phyloP scores from a whole-genome alignment of 2,329 filamentous ascomycete species.

The Lojkania enalia region DNA sequence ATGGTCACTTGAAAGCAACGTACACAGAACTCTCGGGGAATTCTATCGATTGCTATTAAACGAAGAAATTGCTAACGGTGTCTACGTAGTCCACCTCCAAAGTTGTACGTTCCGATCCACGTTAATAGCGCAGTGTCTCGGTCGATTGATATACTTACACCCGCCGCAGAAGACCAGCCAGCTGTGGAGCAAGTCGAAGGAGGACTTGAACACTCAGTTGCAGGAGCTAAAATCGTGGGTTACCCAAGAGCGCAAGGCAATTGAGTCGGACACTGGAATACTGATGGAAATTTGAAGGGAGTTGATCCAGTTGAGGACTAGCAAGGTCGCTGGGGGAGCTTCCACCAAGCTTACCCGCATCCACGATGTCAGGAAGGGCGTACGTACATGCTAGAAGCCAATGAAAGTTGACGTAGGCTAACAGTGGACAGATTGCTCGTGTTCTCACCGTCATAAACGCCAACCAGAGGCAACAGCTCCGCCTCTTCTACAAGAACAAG shows the following conservation, averaged over 20 bases:
- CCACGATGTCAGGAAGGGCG: slow-evolving; percentile 97
- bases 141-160: slow-evolving; percentile 46
- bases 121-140: slow-evolving; percentile 3
- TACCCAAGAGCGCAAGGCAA: slow-evolving; percentile 9
- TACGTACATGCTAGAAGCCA: slow-evolving; percentile 2
- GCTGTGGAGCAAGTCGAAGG: slow-evolving; percentile 99
- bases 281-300: slow-evolving; percentile 58
- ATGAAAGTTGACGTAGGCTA: not conserved
- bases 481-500: slow-evolving; percentile 99
- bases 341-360: slow-evolving; percentile 79
- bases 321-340: slow-evolving; percentile 93
- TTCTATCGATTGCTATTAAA: too few relatives aligned
- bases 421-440: slow-evolving; percentile 70
- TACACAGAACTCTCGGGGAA: too few relatives aligned
- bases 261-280: slow-evolving; percentile 18
- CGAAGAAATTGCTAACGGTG: slow-evolving; percentile 33
- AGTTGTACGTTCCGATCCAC: slow-evolving; percentile 58
- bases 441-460: slow-evolving; percentile 99
- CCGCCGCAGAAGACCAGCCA: slow-evolving; percentile 73
- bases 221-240: slow-evolving; percentile 44
- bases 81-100: slow-evolving; percentile 60
- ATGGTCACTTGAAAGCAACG: too few relatives aligned
- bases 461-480: slow-evolving; percentile 95
- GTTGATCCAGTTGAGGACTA: slow-evolving; percentile 93
- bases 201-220: slow-evolving; percentile 81